Evolutionary conservation across 345 rosid genomes (phyloP), one percentile per base, ranked within the genome.

Genomic region (Moricandia moricandioides): DNA sequence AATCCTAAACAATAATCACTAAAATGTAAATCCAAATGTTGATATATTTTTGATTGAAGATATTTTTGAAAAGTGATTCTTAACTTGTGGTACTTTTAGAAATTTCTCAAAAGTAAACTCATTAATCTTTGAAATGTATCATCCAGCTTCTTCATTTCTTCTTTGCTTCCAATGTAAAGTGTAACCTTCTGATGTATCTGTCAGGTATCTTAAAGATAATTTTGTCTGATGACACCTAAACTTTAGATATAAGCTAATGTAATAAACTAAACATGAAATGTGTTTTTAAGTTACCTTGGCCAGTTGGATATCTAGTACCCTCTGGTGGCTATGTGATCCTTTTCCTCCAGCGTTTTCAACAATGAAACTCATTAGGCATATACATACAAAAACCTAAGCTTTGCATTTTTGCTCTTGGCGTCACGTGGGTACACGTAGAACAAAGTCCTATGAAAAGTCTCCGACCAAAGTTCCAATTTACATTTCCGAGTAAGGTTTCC

Each of bases 261-360:
- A 61, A 33, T 4, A 57, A 11, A 30, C 6, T 12, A 13, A 57
- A 26, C 17, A 26, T 30, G 34, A 7, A 13, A 55, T 55, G 11
- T 7, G 24, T 21, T 62, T 65, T 43, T 3, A 7, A 55, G 74
- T 68, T 14, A 91, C 96, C 94, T 91, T 96, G 18, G 69, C 58
- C 0, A 97, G 98, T 82, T 84, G 78, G 47, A 93, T 88, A 60
- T 93, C 24, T 31, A 93, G 85, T 31, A 93, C 62, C 82, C 97
- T 85, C 5, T 84, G 86, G 37, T 88, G 94, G 4, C 96, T 97
- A 76, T 88, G 92, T 8, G 97, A 93, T 6, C 98, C 96, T 84
- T 93, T 89, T 18, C 97, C 98, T 13, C 97, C 98, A 7, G 98
- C 97, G 83, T 93, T 96, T 82, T 93, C 97, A 1, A 74, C 98